A percentile compares a stretch with the other conserved stretches of the same genome.
Evolutionary conservation across 1,284 basidiomycete genomes (phyloP).

Genomic region (Pyrrhoderma noxium): DNA sequence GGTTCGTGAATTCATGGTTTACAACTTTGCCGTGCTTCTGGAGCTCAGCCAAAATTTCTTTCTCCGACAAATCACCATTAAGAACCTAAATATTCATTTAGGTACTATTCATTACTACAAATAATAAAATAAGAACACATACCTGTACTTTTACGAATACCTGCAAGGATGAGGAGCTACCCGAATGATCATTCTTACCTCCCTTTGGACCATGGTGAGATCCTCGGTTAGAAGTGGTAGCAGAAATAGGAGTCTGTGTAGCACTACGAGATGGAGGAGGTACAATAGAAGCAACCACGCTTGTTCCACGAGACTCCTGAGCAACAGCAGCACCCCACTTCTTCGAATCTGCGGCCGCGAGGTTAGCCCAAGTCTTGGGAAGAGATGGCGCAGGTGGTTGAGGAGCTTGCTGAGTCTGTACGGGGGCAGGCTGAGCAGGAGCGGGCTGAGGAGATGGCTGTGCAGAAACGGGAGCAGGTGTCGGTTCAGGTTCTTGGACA

Average conservation of each 20-base stretch:
- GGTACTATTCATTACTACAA: conserved; percentile 7
- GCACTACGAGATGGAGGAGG: conserved; percentile 38
- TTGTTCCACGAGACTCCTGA: conserved; percentile 62
- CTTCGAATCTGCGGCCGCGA: conserved; percentile 74
- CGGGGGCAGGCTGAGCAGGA: conserved; percentile 21
- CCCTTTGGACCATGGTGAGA: conserved; percentile 20
- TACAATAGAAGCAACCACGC: conserved; percentile 47
- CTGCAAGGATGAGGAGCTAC: conserved; percentile 57
- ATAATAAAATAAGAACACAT: too few relatives aligned
- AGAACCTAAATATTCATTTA: conserved; percentile 31
- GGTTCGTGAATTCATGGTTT: conserved; percentile 82
- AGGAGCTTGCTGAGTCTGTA: conserved; percentile 21
- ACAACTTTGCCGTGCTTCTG: conserved; percentile 72
- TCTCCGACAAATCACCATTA: conserved; percentile 64
- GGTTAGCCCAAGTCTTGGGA: conserved; percentile 85
- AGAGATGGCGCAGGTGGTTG: conserved; percentile 44
- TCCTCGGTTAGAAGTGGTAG: conserved; percentile 23
- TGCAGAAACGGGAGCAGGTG: conserved; percentile 27
- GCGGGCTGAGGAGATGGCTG: conserved; percentile 26
- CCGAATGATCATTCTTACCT: conserved; percentile 33
- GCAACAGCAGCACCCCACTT: conserved; percentile 78
- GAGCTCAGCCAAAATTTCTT: conserved; percentile 71
- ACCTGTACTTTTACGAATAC: conserved; percentile 70
- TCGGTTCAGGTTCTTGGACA: conserved; percentile 23
- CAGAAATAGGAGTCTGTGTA: conserved; percentile 43